A percentile compares a stretch with the other conserved stretches of the same genome.
These are phyloP conservation scores for Venustampulla echinocandica DNA, from an alignment of 495 filamentous ascomycete genomes.

Conservation along the genomic window DNA sequence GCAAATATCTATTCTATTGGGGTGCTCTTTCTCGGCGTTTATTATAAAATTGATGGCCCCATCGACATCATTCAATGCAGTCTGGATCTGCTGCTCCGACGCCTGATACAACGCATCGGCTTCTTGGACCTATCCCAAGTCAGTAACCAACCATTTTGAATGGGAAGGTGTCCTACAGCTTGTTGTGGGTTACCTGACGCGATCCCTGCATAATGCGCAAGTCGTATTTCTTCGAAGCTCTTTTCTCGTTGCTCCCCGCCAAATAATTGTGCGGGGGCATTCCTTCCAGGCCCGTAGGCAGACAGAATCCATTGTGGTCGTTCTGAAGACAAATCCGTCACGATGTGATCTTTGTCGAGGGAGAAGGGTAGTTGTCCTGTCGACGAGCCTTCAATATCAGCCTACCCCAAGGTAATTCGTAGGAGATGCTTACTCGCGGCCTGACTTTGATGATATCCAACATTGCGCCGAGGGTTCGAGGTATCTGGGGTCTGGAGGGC, in stretches of 20 bases:
- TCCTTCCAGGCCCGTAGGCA: conserved; percentile 61
- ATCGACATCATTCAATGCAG: conserved; percentile 54
- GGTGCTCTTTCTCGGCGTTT: conserved; percentile 61
- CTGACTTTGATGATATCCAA: conserved; percentile 1
- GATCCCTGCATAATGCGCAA: conserved; percentile 53
- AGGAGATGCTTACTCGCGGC: not conserved
- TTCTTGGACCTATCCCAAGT: conserved; percentile 55
- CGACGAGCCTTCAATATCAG: not conserved
- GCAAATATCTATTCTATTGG: conserved; percentile 69
- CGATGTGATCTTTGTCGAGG: conserved; percentile 49
- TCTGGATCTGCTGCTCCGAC: conserved; percentile 60
- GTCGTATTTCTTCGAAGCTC: conserved; percentile 72
- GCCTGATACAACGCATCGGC: conserved; percentile 48
- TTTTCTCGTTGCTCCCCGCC: conserved; percentile 70
- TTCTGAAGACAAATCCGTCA: conserved; percentile 55
- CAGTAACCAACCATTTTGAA: too few relatives aligned
- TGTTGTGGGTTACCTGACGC: conserved; percentile 52
- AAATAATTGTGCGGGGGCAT: conserved; percentile 71
- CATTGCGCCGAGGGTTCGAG: conserved; percentile 1
- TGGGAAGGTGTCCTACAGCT: too few relatives aligned
- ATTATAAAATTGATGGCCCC: conserved; percentile 66
- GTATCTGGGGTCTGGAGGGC: conserved; percentile 12
- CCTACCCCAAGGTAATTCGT: not conserved
- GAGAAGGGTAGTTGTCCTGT: conserved; percentile 5
- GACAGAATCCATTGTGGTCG: conserved; percentile 78